These are phyloP conservation scores for Geotrichum restrictum DNA, from an alignment of 1,139 yeast species.

Conservation along the genomic window DNA sequence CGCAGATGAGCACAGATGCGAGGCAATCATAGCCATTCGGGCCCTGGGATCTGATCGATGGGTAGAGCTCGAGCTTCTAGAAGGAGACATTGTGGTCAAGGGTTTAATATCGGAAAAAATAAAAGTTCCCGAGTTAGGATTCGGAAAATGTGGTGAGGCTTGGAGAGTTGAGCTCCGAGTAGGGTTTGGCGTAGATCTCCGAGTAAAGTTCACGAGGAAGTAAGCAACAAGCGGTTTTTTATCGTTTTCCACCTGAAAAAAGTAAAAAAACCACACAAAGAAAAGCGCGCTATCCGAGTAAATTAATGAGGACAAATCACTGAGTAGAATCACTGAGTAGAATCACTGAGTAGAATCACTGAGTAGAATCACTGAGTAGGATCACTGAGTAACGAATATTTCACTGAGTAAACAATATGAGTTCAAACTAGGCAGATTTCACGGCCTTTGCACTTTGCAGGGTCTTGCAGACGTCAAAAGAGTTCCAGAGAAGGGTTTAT, in stretches of 20 bases:
- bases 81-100: too few species aligned
- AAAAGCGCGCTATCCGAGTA: background rate
- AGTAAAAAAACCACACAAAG: too few species aligned
- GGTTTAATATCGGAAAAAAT: background rate
- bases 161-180: too few species aligned
- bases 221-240: too few species aligned
- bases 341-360: background rate
- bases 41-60: background rate
- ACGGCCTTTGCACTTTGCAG: background rate
- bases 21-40: slow-evolving; percentile 10
- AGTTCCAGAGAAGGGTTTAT: background rate
- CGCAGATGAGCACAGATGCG: slow-evolving; percentile 11
- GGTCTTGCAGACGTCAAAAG: background rate
- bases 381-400: background rate
- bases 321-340: background rate
- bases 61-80: background rate
- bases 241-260: too few species aligned
- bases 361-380: slow-evolving; percentile 3
- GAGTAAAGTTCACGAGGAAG: background rate
- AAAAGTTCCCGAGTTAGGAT: background rate
- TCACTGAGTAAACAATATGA: background rate
- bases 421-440: background rate
- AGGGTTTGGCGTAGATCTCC: background rate
- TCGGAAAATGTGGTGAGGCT: background rate
- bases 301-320: background rate